A percentile compares a stretch with the other conserved stretches of the same genome.
Evolutionary conservation across 1,284 basidiomycete species (phyloP).

Genomic region (Porogramme epimiltina): DNA sequence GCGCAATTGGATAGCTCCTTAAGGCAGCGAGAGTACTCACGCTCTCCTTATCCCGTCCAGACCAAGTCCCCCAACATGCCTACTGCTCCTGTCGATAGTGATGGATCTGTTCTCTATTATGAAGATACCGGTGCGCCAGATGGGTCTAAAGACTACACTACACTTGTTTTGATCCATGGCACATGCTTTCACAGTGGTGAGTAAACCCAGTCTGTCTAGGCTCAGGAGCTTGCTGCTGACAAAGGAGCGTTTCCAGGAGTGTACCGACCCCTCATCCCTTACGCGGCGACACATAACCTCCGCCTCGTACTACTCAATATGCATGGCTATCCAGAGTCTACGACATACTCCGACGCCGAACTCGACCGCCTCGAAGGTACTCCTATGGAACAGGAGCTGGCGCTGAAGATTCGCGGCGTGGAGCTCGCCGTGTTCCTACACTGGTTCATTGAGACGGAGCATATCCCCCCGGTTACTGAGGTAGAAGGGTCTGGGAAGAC

Average conservation of each 20-base stretch:
- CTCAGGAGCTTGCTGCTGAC: too few relatives aligned
- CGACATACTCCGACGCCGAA: conserved; percentile 26
- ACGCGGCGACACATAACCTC: conserved; percentile 25
- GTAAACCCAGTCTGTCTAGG: too few relatives aligned
- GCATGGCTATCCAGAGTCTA: conserved; percentile 34
- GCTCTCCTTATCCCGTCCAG: too few relatives aligned
- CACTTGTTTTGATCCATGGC: too few relatives aligned
- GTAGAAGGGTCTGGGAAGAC: neutral
- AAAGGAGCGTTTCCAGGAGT: conserved; percentile 24
- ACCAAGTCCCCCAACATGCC: too few relatives aligned
- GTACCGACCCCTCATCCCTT: conserved; percentile 28
- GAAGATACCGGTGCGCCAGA: too few relatives aligned
- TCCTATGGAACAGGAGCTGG: conserved; percentile 9
- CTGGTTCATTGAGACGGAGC: conserved; percentile 27
- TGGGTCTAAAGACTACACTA: too few relatives aligned
- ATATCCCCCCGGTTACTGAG: conserved; percentile 20
- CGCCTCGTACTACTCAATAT: conserved; percentile 34
- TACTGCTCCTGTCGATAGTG: too few relatives aligned
- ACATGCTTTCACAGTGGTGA: too few relatives aligned
- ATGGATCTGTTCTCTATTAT: too few relatives aligned
- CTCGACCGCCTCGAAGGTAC: conserved; percentile 17
- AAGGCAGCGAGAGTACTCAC: too few relatives aligned
- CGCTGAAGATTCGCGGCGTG: conserved; percentile 21
- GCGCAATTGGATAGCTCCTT: too few relatives aligned
- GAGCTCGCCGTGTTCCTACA: conserved; percentile 32